Evolutionary conservation across 345 rosid species (phyloP), one percentile per base, ranked within the genome.

Genomic region (Brassica carinata): DNA sequence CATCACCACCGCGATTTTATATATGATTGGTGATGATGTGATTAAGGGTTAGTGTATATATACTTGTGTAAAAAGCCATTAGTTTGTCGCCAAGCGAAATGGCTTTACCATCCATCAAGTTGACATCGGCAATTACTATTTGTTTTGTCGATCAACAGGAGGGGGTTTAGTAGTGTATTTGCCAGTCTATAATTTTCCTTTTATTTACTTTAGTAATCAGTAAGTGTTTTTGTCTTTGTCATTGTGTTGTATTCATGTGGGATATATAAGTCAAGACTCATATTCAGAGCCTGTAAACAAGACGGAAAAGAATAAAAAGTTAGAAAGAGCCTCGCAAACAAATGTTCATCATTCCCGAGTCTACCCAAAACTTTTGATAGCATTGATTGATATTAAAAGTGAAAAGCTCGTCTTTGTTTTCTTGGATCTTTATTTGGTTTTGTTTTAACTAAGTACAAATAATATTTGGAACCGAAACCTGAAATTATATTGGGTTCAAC

Each of bases 1-100:
- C 23, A 51, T 4, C 58, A 51, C 58, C 81, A 15, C 69, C 81
- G 2, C 15, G 13, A 1, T 71, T 78, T 71, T 71, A 3, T 26
- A 69, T 77, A 15, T 58, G 27, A 40, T 75, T 63, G 36, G 7
- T 29, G 64, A 59, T 57, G 63, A 36, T 36, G 38, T 33, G 9
- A 36, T 36, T 36, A 36, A 8, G 58, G 58, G 58, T 17, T 51
- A 5, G 58, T 51, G 58, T 51, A 48, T 48, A 53, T 53, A 1
- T 53, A 53, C 58, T 53, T n/a, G 58, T 51, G 58, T 18, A 53
- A 53, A 53, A n/a, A n/a, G 58, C 58, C 58, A 53, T 53, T 29
- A 29, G 4, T 29, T 53, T 53, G 18, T 53, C 58, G 0, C 7
- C 18, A 53, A 5, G 58, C 19, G 58, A 14, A 48, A 53, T 53